Base-by-base conservation (phyloP, 73 alveolate genomes). In the Stentor coeruleus region DNA sequence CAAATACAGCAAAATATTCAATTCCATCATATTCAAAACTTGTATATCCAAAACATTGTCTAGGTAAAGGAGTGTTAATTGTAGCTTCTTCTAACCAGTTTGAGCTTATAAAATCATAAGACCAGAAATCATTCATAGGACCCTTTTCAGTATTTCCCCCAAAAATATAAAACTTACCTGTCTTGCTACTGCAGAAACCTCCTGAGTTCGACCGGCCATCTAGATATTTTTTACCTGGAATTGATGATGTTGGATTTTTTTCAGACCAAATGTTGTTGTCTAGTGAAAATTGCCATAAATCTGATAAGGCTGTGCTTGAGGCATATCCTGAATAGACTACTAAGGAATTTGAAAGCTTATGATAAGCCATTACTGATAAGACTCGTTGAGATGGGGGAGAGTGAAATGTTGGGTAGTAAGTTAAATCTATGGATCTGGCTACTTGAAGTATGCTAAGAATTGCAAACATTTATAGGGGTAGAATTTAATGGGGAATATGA, bases 111-210 rank as follows among this genome's bases (percentile, higher is more conserved):
- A 66, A 20, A 66, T 66, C 79, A 66, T 26, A 66, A 26, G 26
- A 26, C 79, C 79, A 66, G 37, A 66, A 31, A 66, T 66, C 79
- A 2, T 66, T 66, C 1, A 66, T 28, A 66, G 39, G 36, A 3
- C 79, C 79, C n/a, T 26, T 66, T 28, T 33, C 33, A 14, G 79
- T 28, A 11, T 15, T 20, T 2, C 79, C 79, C 11, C 79, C 79
- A 66, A 66, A 66, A 66, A 66, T 26, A 2, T 66, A 66, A 66
- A 66, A 31, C 79, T 20, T 66, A 0, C n/a, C 20, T 28, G n/a
- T 33, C 1, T 33, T 31, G 33, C 33, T 2, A 66, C 15, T 15
- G 33, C 20, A 14, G 40, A 20, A 66, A 26, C 79, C n/a, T 20
- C 79, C 79, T 20, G 11, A 15, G 2, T 14, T 11, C 36, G 37